Evolutionary conservation across 768 basidiomycete genomes (phyloP).

Genomic region (Amanita muscaria): DNA sequence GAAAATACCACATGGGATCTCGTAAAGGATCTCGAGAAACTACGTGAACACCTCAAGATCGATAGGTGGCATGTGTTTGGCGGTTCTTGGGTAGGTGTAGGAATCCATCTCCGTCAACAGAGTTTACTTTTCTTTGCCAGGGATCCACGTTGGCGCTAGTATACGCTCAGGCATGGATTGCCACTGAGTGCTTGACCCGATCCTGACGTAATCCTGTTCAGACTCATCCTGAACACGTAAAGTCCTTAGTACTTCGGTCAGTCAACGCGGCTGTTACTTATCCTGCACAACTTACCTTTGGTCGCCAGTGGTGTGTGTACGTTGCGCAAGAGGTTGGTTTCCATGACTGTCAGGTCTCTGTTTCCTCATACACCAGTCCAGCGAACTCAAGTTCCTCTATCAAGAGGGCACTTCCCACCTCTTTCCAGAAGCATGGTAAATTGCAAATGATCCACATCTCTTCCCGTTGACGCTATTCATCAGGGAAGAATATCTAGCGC

Average conservation of each 20-base stretch:
- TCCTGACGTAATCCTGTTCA: conserved; percentile 22
- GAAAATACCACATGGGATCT: conserved; percentile 95
- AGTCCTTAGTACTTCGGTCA: conserved; percentile 68
- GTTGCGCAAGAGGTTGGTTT: conserved; percentile 59
- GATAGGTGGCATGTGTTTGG: conserved; percentile 95
- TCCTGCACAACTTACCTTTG: not conserved
- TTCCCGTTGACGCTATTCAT: not conserved
- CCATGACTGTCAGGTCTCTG: not conserved
- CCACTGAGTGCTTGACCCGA: not conserved
- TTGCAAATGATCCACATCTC: not conserved
- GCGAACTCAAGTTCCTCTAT: conserved; percentile 89
- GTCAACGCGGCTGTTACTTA: conserved; percentile 7
- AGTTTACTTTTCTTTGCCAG: conserved; percentile 27
- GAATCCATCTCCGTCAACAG: no score
- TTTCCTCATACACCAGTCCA: conserved; percentile 10
- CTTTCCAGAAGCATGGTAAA: conserved; percentile 84
- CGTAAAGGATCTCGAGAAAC: conserved; percentile 80
- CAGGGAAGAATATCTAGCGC: conserved; percentile 79
- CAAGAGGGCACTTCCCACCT: conserved; percentile 76
- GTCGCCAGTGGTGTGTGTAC: conserved; percentile 75
- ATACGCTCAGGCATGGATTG: conserved; percentile 63
- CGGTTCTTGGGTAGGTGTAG: conserved; percentile 71
- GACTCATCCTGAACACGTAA: conserved; percentile 76
- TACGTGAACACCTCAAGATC: conserved; percentile 66
- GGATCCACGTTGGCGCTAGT: conserved; percentile 82